Conservation (phyloP, 31 red algal genomes). For the Endocladia muricata region DNA sequence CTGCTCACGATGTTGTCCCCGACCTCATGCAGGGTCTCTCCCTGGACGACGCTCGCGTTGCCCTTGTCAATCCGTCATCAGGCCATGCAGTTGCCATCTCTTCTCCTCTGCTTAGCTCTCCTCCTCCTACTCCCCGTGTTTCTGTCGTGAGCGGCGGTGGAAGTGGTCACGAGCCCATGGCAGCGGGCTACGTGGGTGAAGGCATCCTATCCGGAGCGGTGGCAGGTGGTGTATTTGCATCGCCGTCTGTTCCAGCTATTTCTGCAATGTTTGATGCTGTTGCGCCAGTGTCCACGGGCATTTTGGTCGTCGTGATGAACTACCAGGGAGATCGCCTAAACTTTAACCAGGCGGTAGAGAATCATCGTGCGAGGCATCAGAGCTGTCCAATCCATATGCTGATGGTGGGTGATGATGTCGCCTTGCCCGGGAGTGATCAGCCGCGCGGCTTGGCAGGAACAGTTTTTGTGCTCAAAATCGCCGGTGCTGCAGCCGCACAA, state of each 20-base stretch:
- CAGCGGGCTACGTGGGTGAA: constrained; percentile 62
- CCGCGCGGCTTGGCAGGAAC: constrained; percentile 71
- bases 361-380: constrained; percentile 3
- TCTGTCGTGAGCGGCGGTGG: constrained; percentile 21
- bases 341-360: constrained; percentile 49
- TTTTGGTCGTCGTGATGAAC: constrained; percentile 70
- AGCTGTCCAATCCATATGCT: constrained; percentile 31
- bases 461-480: constrained; percentile 78
- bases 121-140: not conserved
- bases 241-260: constrained; percentile 48
- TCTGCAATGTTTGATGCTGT: constrained; percentile 37
- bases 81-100: not conserved
- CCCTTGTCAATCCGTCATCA: not conserved
- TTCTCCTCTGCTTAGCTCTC: not conserved
- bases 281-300: constrained; percentile 30
- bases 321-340: constrained; percentile 76
- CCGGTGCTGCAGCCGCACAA: constrained; percentile 60
- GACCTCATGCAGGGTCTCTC: not conserved
- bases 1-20: not conserved
- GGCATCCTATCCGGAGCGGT: constrained; percentile 75
- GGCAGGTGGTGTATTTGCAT: constrained; percentile 56
- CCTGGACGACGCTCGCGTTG: not conserved
- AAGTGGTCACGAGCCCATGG: constrained; percentile 74
- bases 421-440: constrained; percentile 19
- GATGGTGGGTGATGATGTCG: constrained; percentile 63